A percentile compares a stretch with the other conserved stretches of the same genome.
Evolutionary conservation across 2,329 filamentous ascomycete genomes (phyloP).

Genomic region (Zymoseptoria crescenta): DNA sequence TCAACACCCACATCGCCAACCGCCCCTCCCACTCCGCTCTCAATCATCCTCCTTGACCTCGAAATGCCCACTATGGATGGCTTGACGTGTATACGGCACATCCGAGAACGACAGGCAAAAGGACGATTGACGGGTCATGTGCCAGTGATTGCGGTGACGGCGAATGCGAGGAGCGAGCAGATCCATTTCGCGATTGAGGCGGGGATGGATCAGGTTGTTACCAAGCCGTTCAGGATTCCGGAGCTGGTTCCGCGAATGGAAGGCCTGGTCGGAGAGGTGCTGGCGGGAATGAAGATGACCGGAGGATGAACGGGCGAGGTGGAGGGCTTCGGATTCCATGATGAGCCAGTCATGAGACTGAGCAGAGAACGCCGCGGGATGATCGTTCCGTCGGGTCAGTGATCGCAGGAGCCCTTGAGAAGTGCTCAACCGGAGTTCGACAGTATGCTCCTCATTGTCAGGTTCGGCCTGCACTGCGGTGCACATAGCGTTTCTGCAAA

Average conservation of each 20-base stretch:
- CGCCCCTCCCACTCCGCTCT: slow-evolving; percentile 15
- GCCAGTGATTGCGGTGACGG: slow-evolving; percentile 29
- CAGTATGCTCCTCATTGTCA: too few species aligned
- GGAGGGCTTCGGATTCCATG: neutral
- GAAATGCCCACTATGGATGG: slow-evolving; percentile 32
- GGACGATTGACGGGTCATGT: slow-evolving; percentile 33
- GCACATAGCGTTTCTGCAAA: too few species aligned
- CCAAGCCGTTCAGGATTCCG: slow-evolving; percentile 30
- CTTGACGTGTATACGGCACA: slow-evolving; percentile 24
- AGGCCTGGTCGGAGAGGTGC: slow-evolving; percentile 19
- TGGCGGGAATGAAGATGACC: neutral
- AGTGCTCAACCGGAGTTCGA: too few species aligned
- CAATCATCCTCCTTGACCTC: slow-evolving; percentile 27
- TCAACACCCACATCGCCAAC: neutral
- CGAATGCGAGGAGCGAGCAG: slow-evolving; percentile 29
- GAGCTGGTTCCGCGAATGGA: slow-evolving; percentile 30
- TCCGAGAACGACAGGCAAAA: slow-evolving; percentile 20
- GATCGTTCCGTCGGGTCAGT: too few species aligned
- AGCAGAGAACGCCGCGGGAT: too few species aligned
- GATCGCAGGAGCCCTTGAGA: too few species aligned
- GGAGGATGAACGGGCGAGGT: neutral
- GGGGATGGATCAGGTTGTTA: slow-evolving; percentile 31
- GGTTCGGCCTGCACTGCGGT: too few species aligned
- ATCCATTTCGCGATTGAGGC: slow-evolving; percentile 24
- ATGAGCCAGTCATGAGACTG: too few species aligned